Evolutionary conservation across 495 filamentous ascomycete species (phyloP), one percentile per base, ranked within the genome.

Genomic region (Penicillium coprophilum): DNA sequence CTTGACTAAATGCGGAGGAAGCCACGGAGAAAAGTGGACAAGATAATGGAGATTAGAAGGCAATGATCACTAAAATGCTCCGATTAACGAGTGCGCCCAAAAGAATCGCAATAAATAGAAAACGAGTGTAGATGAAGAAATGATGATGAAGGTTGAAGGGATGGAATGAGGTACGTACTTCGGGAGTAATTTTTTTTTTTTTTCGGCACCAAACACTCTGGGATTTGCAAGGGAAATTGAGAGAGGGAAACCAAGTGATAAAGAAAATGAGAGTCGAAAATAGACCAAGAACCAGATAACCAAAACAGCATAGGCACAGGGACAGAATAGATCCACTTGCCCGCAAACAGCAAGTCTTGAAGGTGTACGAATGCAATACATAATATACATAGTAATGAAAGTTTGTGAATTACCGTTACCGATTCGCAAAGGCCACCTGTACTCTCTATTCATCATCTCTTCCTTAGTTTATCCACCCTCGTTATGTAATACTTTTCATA

Each of bases 1-100:
- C 70, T 69, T 69, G 71, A 59, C 68, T 68, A 58, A 78, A 79
- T 34, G 71, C 68, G 59, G 74, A 67, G 66, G 77, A 78, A 66
- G 77, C 75, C 74, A 79, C 66, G 77, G 61, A 68, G 69, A 62
- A 66, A 60, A 59, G 60, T 39, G 52, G 54, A 32, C 39, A 43
- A 43, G 46, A 68, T 64, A 56, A 58, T 32, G 51, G 49, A 47
- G 32, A 43, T 39, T 52, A 52, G 36, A 19, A 34, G 53, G 61
- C 49, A 61, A 58, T 39, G 51, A 61, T 53, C 63, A 66, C 65
- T 68, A 50, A 20, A 39, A 51, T 50, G 47, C 39, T 53, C 41
- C 11, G 28, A 49, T 67, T 63, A 66, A 66, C 50, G 63, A 66
- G 54, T 47, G 60, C 38, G 56, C 46, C 59, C 65, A 36, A 58